phyloP scores from a whole-genome alignment of 257 asterid species.

The Penstemon davidsonii region DNA sequence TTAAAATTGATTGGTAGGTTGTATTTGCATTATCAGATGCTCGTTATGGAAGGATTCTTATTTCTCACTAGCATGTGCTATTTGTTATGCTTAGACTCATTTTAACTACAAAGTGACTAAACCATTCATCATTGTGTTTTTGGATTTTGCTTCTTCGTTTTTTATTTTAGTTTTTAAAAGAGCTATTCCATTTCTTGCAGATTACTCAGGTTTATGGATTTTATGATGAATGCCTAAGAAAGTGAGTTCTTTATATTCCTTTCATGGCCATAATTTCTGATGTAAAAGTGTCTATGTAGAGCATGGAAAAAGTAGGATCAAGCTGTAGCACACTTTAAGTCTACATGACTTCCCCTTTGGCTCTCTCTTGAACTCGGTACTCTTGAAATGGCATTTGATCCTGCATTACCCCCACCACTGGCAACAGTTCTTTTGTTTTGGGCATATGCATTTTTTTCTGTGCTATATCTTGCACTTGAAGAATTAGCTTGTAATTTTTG shows the following conservation, averaged over 20 bases:
- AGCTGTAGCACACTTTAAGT: not conserved
- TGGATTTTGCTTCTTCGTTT: not conserved
- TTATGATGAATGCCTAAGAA: slow-evolving; percentile 45
- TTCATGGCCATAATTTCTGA: not conserved
- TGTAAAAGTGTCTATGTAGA: not conserved
- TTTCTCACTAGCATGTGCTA: too few species aligned
- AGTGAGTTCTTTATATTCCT: slow-evolving; percentile 30
- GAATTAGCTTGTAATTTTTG: not conserved
- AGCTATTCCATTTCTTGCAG: slow-evolving; percentile 27
- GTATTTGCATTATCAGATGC: too few species aligned
- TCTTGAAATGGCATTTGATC: not conserved
- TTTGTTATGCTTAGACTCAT: too few species aligned
- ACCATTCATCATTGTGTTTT: too few species aligned
- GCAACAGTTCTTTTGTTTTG: slow-evolving; percentile 1
- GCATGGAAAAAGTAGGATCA: not conserved
- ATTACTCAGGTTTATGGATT: slow-evolving; percentile 49
- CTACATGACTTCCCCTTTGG: not conserved
- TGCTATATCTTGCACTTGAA: too few species aligned
- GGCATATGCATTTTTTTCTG: not conserved
- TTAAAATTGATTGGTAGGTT: too few species aligned
- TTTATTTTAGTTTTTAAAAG: slow-evolving; percentile 13
- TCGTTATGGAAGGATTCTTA: too few species aligned
- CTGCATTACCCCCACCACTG: not conserved
- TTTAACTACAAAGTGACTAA: too few species aligned
- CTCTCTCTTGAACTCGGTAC: not conserved